phyloP scores from a whole-genome alignment of 1,139 yeast genomes.

The Pichia sp. region DNA sequence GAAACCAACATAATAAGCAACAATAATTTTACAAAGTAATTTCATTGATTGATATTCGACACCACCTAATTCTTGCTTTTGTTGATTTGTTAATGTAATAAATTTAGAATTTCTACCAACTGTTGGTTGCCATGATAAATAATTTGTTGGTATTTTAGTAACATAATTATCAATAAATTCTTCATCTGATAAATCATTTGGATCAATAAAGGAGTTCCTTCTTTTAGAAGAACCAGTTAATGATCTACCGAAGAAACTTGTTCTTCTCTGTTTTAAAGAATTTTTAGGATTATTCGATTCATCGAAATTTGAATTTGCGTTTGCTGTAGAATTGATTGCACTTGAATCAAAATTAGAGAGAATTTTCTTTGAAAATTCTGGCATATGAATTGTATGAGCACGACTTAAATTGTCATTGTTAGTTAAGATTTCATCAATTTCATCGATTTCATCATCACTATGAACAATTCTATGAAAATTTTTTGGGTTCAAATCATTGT shows the following conservation, averaged over 20 bases:
- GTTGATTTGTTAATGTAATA: slow-evolving; percentile 70
- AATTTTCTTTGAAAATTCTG: slow-evolving; percentile 8
- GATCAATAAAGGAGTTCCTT: slow-evolving; percentile 8
- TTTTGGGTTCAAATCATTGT: too few relatives aligned
- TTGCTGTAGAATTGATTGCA: too few relatives aligned
- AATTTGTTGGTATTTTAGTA: slow-evolving; percentile 26
- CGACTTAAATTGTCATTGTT: slow-evolving; percentile 2
- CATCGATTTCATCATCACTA: slow-evolving; percentile 3
- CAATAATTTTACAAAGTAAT: slow-evolving; percentile 58
- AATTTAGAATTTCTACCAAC: slow-evolving; percentile 95
- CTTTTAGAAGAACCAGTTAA: slow-evolving; percentile 16
- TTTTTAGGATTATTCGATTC: not conserved
- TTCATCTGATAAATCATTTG: slow-evolving; percentile 20
- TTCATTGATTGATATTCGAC: slow-evolving; percentile 91
- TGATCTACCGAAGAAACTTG: slow-evolving; percentile 23
- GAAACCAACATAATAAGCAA: slow-evolving; percentile 66
- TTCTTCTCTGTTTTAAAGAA: slow-evolving; percentile 15
- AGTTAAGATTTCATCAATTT: slow-evolving; percentile 5
- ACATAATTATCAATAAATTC: slow-evolving; percentile 23
- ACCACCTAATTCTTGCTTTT: slow-evolving; percentile 93
- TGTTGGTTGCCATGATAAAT: slow-evolving; percentile 86
- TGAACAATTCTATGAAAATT: too few relatives aligned
- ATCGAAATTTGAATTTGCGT: too few relatives aligned
- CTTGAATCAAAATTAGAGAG: slow-evolving; percentile 5
- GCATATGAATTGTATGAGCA: slow-evolving; percentile 11